Evolutionary conservation across 1,284 basidiomycete species (phyloP).

Genomic region (Sparassis latifolia): DNA sequence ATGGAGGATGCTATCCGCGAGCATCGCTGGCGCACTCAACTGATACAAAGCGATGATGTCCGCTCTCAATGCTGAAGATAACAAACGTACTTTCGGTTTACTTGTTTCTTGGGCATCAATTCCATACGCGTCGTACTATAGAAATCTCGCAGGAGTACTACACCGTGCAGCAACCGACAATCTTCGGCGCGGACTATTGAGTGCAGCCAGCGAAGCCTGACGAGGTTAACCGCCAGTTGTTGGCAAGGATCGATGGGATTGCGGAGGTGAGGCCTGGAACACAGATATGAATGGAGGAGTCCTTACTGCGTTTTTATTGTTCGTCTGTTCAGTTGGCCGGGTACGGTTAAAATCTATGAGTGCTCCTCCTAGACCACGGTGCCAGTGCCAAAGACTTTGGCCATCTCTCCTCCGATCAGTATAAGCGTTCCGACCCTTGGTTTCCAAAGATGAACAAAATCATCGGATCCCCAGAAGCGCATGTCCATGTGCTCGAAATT

Average conservation of each 20-base stretch:
- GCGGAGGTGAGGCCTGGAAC: no score
- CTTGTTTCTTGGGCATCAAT: neutral
- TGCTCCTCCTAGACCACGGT: no score
- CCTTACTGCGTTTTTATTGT: no score
- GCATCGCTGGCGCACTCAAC: conserved; percentile 18
- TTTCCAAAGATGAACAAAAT: no score
- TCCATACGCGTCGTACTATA: neutral
- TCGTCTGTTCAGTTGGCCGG: no score
- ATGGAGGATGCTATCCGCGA: conserved; percentile 14
- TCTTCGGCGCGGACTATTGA: neutral
- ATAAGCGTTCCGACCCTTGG: no score
- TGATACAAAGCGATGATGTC: conserved; percentile 23
- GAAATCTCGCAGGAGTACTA: neutral
- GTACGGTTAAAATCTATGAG: no score
- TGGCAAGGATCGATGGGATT: neutral
- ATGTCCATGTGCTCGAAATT: no score
- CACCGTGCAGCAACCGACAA: neutral
- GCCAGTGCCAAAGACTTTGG: no score
- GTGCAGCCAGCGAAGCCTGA: neutral
- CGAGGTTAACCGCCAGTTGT: neutral
- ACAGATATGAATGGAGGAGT: no score
- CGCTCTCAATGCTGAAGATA: conserved; percentile 18
- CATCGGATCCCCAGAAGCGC: no score
- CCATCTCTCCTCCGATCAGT: no score
- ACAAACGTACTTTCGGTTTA: conserved; percentile 13